Evolutionary conservation across 2,329 filamentous ascomycete genomes (phyloP), one percentile per base, ranked within the genome.

Genomic region (Ophiostoma montium): DNA sequence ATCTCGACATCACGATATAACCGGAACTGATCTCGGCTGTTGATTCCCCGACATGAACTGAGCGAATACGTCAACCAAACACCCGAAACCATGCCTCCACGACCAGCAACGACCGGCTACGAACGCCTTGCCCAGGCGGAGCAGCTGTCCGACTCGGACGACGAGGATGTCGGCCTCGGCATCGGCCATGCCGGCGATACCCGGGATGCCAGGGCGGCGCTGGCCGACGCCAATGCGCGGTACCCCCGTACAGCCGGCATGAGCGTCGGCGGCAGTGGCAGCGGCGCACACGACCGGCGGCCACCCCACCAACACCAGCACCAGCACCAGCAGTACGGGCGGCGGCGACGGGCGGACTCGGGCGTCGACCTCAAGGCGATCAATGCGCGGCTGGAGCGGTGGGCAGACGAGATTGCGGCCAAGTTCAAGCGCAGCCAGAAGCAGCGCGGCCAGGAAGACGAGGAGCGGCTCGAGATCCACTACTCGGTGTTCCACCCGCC

Each of bases 311-410:
- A 35, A 13, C 23, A 49, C 44, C 47, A 44, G 16, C n/a, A n/a
- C n/a, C n/a, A n/a, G n/a, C n/a, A n/a, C n/a, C n/a, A n/a, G n/a
- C n/a, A n/a, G n/a, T n/a, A n/a, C n/a, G n/a, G n/a, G n/a, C 53
- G 51, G 8, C 53, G 55, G 21, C 33, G 46, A 9, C 74, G 63
- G 57, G 84, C 86, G 61, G 92, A 89, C 58, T 87, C 87, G 18
- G 90, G 89, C 3, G 90, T 98, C 16, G 92, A 98, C 61, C 85
- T 98, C 62, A 96, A 96, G 64, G 92, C 92, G 52, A 96, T 98
- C 67, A 98, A 98, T 65, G 89, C 90, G 52, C 77, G 92, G 21
- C 70, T 98, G 23, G 92, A 98, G 67, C 76, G 86, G 62, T 98
- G 92, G 92, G 92, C 92, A 15, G 92, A 96, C 58, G 92, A 98